Evolutionary conservation across 208 protist species (phyloP), one percentile per base, ranked within the genome.

Genomic region (Zelonia costaricensis): DNA sequence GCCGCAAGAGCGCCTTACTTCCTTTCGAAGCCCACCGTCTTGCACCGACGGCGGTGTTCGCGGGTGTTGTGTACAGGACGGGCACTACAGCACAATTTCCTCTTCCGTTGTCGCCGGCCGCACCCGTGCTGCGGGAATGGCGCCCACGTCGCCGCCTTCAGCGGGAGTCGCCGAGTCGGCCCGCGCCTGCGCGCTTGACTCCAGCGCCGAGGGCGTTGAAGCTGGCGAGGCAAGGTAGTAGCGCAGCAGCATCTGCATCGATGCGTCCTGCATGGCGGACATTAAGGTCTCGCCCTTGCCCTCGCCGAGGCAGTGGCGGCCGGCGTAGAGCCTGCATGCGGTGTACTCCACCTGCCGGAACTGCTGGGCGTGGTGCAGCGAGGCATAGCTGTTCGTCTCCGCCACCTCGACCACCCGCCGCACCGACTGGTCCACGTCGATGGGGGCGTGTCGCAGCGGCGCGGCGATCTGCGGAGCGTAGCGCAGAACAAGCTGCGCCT

Each of bases 211-310:
- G 15, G 46, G 13, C 1, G 62, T 36, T 18, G 42, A 18, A 20
- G 42, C 8, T 3, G 57, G 20, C 18, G 45, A 27, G n/a, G 53
- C 53, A 33, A 89, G 56, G 57, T 95, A 95, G 79, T 96, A 96
- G 52, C 87, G 89, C 36, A 77, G 64, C 2, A 93, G 55, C 70
- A 83, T 86, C 54, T 92, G 72, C 58, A 86, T 74, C 9, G 82
- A 82, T 0, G 90, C 86, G 40, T 91, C 82, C 57, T 96, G 79
- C 45, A 92, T 92, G 4, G 84, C 82, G 43, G 86, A 67, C 81
- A 92, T 92, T n/a, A 93, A 56, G 20, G 74, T 82, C 53, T 93
- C 87, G 0, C 90, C 87, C 55, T 96, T 96, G 13, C 90, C 90
- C 63, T 93, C 81, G 30, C 90, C 90, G 42, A 96, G 78, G 61